Base-by-base conservation (phyloP, 2,329 filamentous ascomycete genomes). In the Claviceps lovelessii region DNA sequence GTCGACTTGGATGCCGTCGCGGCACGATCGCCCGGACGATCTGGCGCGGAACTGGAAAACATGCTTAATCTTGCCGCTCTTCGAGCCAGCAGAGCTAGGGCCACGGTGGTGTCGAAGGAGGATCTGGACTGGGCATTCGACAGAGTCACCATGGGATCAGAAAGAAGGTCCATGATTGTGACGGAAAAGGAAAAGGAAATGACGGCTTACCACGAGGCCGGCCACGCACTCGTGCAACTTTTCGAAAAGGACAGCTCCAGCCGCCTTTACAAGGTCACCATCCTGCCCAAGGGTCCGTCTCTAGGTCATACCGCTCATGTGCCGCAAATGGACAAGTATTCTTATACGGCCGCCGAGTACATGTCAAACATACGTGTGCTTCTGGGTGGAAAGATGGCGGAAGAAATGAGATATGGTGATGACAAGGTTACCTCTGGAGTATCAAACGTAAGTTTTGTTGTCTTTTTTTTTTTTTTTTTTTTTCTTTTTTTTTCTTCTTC, bases 51-150 rank as follows among this genome's bases (percentile, higher is more conserved):
- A 63, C 77, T 98, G 13, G 93, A 97, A 72, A 98, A 96, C 67
- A 82, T 98, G 62, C 86, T 95, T 65, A 98, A 98, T 70, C 88
- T 96, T 67, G 93, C 93, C 37, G 93, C 93, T 28, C 85, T 98
- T 47, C 88, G 86, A 64, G 93, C 93, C n/a, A 95, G 89, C 64
- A 89, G 93, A 68, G 79, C 87, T 61, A 93, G 90, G 71, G 80
- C 86, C 44, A 76, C 76, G 56, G 79, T 84, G 49, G 88, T 98
- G 53, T 79, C 80, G 13, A 85, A 89, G 69, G 71, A 78, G 39
- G 90, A 97, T 65, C 84, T 97, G 59, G 90, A 96, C 62, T 98
- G 91, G 90, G 93, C 93, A 55, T 97, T 95, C 72, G 93, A 98
- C 74, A 93, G 93, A 72, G 88, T 98, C 54, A 85, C 95, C 68